These are phyloP conservation scores for Verticillium alfalfae DNA, from an alignment of 2,329 filamentous ascomycete genomes.

Conservation along the genomic window DNA sequence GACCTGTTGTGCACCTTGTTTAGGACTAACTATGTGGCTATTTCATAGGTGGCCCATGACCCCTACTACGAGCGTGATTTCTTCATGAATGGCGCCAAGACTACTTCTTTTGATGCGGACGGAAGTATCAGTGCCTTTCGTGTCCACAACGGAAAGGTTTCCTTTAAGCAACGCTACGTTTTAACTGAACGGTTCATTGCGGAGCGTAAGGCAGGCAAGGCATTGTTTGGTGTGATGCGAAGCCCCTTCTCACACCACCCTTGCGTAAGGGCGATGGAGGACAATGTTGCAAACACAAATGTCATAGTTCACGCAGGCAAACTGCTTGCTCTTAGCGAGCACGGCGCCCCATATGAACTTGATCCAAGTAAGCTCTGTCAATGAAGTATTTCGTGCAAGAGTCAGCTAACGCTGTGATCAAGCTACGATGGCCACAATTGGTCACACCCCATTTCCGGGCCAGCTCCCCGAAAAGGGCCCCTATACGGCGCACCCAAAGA, in stretches of 20 bases:
- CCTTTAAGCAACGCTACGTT: conserved; percentile 29
- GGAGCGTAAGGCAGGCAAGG: conserved; percentile 18
- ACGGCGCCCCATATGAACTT: conserved; percentile 27
- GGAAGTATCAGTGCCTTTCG: conserved; percentile 30
- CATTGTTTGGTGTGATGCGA: conserved; percentile 20
- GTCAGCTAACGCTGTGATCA: too few species aligned
- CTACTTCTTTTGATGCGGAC: conserved; percentile 30
- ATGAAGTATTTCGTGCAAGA: too few species aligned
- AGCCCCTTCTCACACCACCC: conserved; percentile 29
- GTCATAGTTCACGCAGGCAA: too few species aligned
- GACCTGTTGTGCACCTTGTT: too few species aligned
- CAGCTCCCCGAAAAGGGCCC: conserved; percentile 21
- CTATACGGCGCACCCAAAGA: conserved; percentile 35
- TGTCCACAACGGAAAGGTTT: conserved; percentile 23
- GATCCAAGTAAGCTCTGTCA: conserved; percentile 9
- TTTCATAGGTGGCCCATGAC: neutral
- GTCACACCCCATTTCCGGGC: conserved; percentile 12
- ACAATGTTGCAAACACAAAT: conserved; percentile 6
- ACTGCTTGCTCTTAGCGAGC: too few species aligned
- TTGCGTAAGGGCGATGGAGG: conserved; percentile 26
- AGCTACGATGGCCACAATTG: too few species aligned
- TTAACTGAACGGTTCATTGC: conserved; percentile 31
- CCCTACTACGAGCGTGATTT: neutral
- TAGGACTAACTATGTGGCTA: too few species aligned
- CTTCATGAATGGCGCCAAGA: conserved; percentile 15